Evolutionary conservation across 768 basidiomycete genomes (phyloP).

Genomic region (Russula virescens): DNA sequence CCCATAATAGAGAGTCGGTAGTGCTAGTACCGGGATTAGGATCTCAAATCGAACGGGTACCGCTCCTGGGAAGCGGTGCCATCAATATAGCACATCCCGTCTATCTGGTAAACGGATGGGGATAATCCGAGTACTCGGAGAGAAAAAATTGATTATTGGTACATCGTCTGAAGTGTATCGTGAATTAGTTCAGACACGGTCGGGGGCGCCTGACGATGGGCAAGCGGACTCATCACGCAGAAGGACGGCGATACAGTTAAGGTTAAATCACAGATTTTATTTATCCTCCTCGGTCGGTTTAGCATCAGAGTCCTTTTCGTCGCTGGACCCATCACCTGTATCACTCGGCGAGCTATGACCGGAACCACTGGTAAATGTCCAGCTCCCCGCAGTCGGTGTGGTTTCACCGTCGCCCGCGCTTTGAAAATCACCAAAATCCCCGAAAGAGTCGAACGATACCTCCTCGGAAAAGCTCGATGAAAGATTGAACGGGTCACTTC

Average conservation of each 20-base stretch:
- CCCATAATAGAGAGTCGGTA: background rate
- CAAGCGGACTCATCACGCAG: background rate
- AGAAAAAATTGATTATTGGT: background rate
- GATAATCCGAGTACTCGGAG: background rate
- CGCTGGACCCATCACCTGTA: conserved; percentile 14
- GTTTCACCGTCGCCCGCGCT: conserved; percentile 43
- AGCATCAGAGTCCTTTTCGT: conserved; percentile 16
- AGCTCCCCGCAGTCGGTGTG: conserved; percentile 64
- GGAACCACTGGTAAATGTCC: conserved; percentile 53
- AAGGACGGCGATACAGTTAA: conserved; percentile 15
- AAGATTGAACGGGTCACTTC: conserved; percentile 51
- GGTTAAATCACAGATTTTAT: conserved; percentile 20
- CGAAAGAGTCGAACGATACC: conserved; percentile 56
- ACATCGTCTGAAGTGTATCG: background rate
- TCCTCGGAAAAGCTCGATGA: conserved; percentile 51
- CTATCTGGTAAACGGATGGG: background rate
- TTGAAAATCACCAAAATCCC: conserved; percentile 77
- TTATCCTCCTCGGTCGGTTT: conserved; percentile 4
- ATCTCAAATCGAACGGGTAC: too few relatives aligned
- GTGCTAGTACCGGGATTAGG: too few relatives aligned
- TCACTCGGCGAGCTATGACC: conserved; percentile 21
- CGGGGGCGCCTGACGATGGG: background rate
- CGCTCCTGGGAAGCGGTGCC: background rate
- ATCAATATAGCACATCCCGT: background rate
- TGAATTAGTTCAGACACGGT: background rate